phyloP scores from a whole-genome alignment of 345 rosid species.

The Salix dunnii region DNA sequence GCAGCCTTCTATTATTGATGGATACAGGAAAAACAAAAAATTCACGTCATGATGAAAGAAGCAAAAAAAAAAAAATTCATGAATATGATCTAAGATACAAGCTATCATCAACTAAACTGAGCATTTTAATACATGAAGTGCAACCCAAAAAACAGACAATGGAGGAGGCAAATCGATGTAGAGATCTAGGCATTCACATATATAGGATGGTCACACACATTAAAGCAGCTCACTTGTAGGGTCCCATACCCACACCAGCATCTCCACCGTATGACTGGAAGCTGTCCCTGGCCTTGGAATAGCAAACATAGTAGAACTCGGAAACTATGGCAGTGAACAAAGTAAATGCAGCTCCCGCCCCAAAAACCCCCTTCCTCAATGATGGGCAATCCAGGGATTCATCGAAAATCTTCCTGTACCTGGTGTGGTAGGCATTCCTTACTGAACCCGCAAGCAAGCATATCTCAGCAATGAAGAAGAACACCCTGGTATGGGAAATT shows the following conservation, averaged over 20 bases:
- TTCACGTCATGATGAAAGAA: background rate
- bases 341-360: constrained; percentile 82
- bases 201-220: background rate
- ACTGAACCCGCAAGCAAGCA: constrained; percentile 90
- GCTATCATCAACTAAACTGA: background rate
- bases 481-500: constrained; percentile 15
- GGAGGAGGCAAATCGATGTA: background rate
- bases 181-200: background rate
- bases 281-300: constrained; percentile 66
- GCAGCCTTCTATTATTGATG: background rate
- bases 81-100: background rate
- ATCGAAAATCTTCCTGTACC: constrained; percentile 62
- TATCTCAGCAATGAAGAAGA: constrained; percentile 76
- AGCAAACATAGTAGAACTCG: constrained; percentile 68
- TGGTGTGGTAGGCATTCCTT: constrained; percentile 91
- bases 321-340: constrained; percentile 72
- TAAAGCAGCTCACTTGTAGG: constrained; percentile 41
- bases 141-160: background rate
- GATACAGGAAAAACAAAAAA: background rate
- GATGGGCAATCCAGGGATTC: constrained; percentile 73
- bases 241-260: constrained; percentile 52
- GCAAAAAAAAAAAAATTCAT: background rate
- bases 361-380: constrained; percentile 89
- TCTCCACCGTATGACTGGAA: constrained; percentile 52
- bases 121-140: background rate